Evolutionary conservation across 2,329 filamentous ascomycete species (phyloP).

Genomic region (Clarireedia sp.): DNA sequence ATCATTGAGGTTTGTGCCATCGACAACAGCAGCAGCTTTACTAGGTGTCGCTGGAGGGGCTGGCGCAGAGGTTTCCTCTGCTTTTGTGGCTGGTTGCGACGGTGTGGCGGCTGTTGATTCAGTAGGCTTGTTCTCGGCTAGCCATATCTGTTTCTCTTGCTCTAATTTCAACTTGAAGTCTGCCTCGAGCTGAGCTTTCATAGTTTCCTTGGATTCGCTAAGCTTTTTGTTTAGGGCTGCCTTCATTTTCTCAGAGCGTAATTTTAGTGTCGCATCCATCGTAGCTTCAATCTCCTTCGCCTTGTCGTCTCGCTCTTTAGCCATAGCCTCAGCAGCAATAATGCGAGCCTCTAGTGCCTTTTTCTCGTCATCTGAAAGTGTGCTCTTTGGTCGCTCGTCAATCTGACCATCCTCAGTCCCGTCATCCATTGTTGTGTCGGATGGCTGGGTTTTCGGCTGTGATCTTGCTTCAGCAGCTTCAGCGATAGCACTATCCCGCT

Average conservation of each 20-base stretch:
- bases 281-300: constrained; percentile 49
- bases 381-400: constrained; percentile 32
- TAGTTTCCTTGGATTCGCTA: constrained; percentile 41
- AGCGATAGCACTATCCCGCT: constrained; percentile 44
- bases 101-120: constrained; percentile 30
- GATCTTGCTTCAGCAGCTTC: constrained; percentile 40
- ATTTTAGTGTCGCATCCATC: constrained; percentile 52
- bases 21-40: constrained; percentile 10
- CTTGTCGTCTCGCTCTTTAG: constrained; percentile 57
- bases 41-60: constrained; percentile 18
- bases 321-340: constrained; percentile 50
- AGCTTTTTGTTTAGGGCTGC: constrained; percentile 61
- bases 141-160: constrained; percentile 56
- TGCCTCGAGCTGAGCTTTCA: constrained; percentile 44
- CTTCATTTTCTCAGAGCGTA: constrained; percentile 62
- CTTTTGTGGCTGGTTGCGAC: constrained; percentile 30
- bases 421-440: constrained; percentile 35
- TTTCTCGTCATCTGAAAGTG: constrained; percentile 49
- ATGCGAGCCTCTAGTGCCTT: constrained; percentile 56
- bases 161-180: constrained; percentile 45
- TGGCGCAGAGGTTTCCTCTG: constrained; percentile 12
- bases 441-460: constrained; percentile 25
- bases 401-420: constrained; percentile 49
- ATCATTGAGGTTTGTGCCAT: constrained; percentile 31
- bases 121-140: constrained; percentile 40